Percentiles rank a stretch among this genome's conserved stretches.
These are phyloP conservation scores for Botrytis fabae DNA, from an alignment of 2,329 filamentous ascomycete genomes.

Conservation along the genomic window DNA sequence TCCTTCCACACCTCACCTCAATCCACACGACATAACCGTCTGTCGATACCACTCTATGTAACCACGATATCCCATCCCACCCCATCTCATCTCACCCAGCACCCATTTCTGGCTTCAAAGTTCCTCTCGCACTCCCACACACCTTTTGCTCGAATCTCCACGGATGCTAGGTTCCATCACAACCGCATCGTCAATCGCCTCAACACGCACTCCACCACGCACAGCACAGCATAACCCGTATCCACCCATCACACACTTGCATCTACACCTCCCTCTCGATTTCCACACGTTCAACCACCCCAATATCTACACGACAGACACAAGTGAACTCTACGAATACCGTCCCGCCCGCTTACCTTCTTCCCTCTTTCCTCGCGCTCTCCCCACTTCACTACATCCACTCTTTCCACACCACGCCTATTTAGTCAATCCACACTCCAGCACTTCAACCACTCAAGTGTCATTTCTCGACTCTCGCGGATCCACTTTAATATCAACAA, in stretches of 20 bases:
- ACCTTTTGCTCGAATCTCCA: not conserved
- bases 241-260: not conserved
- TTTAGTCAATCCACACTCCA: not conserved
- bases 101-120: not conserved
- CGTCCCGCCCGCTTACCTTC: no score
- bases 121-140: not conserved
- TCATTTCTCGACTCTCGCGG: not conserved
- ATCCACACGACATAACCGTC: not conserved
- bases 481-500: conserved; percentile 9
- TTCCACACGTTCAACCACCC: conserved; percentile 3
- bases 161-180: not conserved
- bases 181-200: not conserved
- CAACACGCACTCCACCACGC: not conserved
- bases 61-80: not conserved
- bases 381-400: conserved; percentile 4
- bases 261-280: not conserved
- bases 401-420: not conserved
- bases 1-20: not conserved
- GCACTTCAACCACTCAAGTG: not conserved
- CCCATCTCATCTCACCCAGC: not conserved
- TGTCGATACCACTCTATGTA: not conserved
- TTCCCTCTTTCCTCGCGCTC: not conserved
- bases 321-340: not conserved
- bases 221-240: not conserved
- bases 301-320: not conserved